Evolutionary conservation across 371 early-diverging fungal genomes (phyloP), one percentile per base, ranked within the genome.

Genomic region (Lichtheimia ornata): DNA sequence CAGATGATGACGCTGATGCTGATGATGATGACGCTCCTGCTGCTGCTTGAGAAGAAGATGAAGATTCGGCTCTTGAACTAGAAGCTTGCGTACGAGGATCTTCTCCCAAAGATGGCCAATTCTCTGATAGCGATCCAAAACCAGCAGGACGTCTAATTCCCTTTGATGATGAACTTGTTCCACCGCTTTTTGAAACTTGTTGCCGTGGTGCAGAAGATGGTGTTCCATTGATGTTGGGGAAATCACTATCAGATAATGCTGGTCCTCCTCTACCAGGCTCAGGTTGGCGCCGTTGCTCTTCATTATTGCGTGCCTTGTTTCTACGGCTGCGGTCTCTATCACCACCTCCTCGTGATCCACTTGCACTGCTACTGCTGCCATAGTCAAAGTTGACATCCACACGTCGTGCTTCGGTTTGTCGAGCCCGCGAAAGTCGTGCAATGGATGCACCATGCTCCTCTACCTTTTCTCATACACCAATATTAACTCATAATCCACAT

Each of bases 331-430:
- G 53, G 3, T 58, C 58, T 22, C 53, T 59, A 18, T 62, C 43
- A 11, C 52, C 68, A 57, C 41, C 63, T 27, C 50, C 51, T n/a
- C 59, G 56, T 0, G 75, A 69, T 35, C 35, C 35, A 35, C 35
- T 35, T 35, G 35, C 35, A 35, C 11, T 35, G 30, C 53, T 28
- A 15, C 75, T 58, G 25, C 79, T 73, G 4, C 74, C 78, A 67
- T 84, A 86, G n/a, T 79, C 74, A 65, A 87, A 87, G 51, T 76
- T 77, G 18, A 88, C 44, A 15, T 84, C 84, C 14, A 90, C 72
- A 27, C 73, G 74, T 41, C 84, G 73, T 27, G 85, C 83, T 47
- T 77, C 67, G 25, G 66, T 44, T 55, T 76, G 69, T 53, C 71
- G 51, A 14, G 72, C 69, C 58, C 79, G 58, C 56, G 71, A 78